These are phyloP conservation scores for Clavispora santaluciae DNA, from an alignment of 805 yeast genomes.

Conservation along the genomic window DNA sequence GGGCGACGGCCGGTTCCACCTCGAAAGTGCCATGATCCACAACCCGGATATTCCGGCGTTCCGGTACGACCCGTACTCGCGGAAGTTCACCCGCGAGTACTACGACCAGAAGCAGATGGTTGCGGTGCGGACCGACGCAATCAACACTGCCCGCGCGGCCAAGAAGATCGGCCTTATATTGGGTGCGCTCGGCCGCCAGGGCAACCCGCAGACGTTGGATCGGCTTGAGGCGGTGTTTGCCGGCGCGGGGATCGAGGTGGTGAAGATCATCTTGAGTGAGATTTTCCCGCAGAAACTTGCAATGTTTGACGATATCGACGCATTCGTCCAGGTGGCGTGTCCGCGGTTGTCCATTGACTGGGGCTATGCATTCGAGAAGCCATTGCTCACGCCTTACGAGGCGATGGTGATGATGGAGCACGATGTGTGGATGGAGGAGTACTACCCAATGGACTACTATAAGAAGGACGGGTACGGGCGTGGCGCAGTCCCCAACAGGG, in stretches of 20 bases:
- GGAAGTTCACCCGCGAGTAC: conserved; percentile 83
- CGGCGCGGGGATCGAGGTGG: conserved; percentile 58
- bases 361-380: conserved; percentile 96
- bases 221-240: conserved; percentile 54
- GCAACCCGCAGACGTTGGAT: conserved; percentile 71
- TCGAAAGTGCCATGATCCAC: conserved; percentile 95
- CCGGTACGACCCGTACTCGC: conserved; percentile 91
- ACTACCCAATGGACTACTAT: conserved; percentile 96
- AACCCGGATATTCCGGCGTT: conserved; percentile 90
- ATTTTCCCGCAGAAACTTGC: conserved; percentile 90
- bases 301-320: conserved; percentile 89
- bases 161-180: conserved; percentile 75
- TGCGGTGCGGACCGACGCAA: conserved; percentile 67
- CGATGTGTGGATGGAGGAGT: conserved; percentile 60
- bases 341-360: conserved; percentile 95
- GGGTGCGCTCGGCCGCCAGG: conserved; percentile 96
- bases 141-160: conserved; percentile 54
- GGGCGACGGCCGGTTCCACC: conserved; percentile 95
- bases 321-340: conserved; percentile 96
- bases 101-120: conserved; percentile 86
- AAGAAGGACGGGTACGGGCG: conserved; percentile 87
- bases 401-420: conserved; percentile 83
- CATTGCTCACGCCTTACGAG: conserved; percentile 91
- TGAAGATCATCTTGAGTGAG: conserved; percentile 82
- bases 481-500: conserved; percentile 56